phyloP scores from a whole-genome alignment of 2,329 filamentous ascomycete species.

The Ceratocystis albifundus region DNA sequence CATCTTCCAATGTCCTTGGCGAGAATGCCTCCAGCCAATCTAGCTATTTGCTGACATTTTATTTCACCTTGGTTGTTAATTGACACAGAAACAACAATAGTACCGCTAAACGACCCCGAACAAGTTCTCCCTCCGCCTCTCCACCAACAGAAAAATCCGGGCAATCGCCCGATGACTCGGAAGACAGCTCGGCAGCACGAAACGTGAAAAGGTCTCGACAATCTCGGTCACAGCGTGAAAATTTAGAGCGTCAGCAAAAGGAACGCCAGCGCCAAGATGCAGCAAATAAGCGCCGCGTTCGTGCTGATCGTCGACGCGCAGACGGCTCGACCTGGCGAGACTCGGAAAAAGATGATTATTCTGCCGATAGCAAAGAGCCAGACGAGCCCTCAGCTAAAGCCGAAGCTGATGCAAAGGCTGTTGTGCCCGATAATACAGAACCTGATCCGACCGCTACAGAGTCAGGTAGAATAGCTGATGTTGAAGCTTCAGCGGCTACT shows the following conservation, averaged over 20 bases:
- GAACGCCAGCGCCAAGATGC: conserved; percentile 64
- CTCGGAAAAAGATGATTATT: conserved; percentile 29
- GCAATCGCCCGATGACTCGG: conserved; percentile 52
- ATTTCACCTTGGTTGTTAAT: conserved; percentile 19
- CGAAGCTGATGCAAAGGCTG: background rate
- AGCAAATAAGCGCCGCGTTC: conserved; percentile 66
- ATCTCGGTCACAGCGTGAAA: conserved; percentile 49
- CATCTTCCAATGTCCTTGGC: too few relatives aligned
- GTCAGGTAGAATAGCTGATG: background rate
- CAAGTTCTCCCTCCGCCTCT: conserved; percentile 60
- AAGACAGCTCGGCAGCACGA: conserved; percentile 50
- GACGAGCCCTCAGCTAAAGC: conserved; percentile 21
- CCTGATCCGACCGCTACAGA: background rate
- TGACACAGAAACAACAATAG: conserved; percentile 49
- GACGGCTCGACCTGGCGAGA: conserved; percentile 50
- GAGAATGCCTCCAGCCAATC: background rate
- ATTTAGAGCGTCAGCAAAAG: conserved; percentile 58
- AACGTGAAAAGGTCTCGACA: conserved; percentile 50
- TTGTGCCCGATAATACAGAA: background rate
- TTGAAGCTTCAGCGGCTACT: background rate
- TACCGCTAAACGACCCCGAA: conserved; percentile 69
- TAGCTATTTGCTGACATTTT: conserved; percentile 8
- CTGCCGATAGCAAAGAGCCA: conserved; percentile 28
- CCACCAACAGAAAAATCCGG: conserved; percentile 38
- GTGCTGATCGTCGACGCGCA: conserved; percentile 65